Evolutionary conservation across 257 asterid genomes (phyloP), one percentile per base, ranked within the genome.

Genomic region (Craterostigma plantagineum): DNA sequence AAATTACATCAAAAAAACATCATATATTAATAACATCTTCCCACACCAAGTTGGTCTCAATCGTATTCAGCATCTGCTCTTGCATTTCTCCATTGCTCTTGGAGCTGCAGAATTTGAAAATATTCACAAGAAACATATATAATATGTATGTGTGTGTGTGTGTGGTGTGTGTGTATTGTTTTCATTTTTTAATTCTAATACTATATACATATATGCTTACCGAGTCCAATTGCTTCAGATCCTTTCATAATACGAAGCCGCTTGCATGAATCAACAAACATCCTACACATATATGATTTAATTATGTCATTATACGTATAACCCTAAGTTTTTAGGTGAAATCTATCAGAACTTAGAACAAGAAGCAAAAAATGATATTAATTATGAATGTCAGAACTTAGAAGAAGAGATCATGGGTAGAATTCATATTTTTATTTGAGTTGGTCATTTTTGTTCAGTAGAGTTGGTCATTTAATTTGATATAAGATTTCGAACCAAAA

Each of bases 191-290:
- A n/a, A 16, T 2, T 14, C 9, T 9, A 1, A 16, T 10, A 23
- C n/a, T 23, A 23, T 23, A 23, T 7, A 43, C 8, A 7, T 8
- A 40, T 40, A 43, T 45, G 8, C 14, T 0, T 63, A 71, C 79
- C 79, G 34, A 71, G 79, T 33, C 75, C 79, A 60, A 71, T 71
- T 15, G 75, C 79, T 60, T 71, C 79, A 14, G 79, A 71, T 57
- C 79, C 75, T 51, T 71, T 71, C 75, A 71, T 67, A 34, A 71
- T 67, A 38, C 75, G 79, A 45, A 71, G 69, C 37, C 79, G 79
- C 69, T 67, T 71, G 67, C 79, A 71, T 34, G 75, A 71, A 45
- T 58, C 38, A 8, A 71, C 75, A 47, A 71, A 71, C 75, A 71
- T 71, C 65, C 75, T 71, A 63, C 52, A 47, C 11, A 38, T 14